A percentile compares a stretch with the other conserved stretches of the same genome.
Evolutionary conservation across 108 stramenopile genomes (phyloP).

Genomic region (Skeletonema menzelii): DNA sequence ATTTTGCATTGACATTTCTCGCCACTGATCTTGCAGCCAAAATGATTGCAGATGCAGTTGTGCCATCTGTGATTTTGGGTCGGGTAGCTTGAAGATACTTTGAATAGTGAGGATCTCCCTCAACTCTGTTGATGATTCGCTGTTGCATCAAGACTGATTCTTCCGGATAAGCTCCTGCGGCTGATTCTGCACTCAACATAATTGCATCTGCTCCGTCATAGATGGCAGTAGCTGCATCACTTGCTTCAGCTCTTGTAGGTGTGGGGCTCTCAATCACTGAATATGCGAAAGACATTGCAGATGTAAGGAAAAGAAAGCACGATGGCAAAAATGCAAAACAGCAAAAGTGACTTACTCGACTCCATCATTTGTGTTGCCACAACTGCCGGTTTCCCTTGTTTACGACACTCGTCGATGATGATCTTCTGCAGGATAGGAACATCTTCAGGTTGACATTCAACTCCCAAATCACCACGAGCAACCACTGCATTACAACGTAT

Average conservation of each 20-base stretch:
- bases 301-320: not conserved
- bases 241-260: constrained; percentile 98
- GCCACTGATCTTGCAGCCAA: constrained; percentile 75
- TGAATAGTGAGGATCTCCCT: constrained; percentile 82
- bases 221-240: constrained; percentile 98
- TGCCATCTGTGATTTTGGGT: constrained; percentile 54
- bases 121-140: constrained; percentile 81
- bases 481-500: constrained; percentile 47
- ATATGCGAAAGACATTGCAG: constrained; percentile 84
- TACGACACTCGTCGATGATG: constrained; percentile 84
- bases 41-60: constrained; percentile 92
- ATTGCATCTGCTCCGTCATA: constrained; percentile 98
- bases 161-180: constrained; percentile 96
- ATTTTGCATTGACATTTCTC: constrained; percentile 80
- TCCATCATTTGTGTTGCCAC: constrained; percentile 99
- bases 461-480: constrained; percentile 81
- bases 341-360: constrained; percentile 79
- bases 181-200: constrained; percentile 98
- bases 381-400: constrained; percentile 94
- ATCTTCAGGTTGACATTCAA: constrained; percentile 91
- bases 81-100: constrained; percentile 46
- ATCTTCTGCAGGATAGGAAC: constrained; percentile 97
- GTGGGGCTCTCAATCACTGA: constrained; percentile 76
- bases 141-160: constrained; percentile 93
- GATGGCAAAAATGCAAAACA: not conserved